These are phyloP conservation scores for Lasiosphaeria hispida DNA, from an alignment of 495 filamentous ascomycete genomes.

Conservation along the genomic window DNA sequence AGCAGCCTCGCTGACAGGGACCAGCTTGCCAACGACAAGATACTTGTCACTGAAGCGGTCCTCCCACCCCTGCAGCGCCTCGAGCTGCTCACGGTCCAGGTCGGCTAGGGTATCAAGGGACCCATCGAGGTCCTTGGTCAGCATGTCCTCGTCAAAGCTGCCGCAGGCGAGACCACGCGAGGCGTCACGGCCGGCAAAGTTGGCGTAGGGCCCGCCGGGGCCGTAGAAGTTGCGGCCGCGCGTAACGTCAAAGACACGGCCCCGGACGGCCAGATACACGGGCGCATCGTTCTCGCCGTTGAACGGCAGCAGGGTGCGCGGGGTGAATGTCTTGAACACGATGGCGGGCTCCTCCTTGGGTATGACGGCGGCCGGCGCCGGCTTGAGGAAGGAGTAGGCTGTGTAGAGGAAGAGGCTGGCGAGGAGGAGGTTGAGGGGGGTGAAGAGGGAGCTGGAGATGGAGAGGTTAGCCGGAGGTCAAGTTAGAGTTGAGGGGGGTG, in stretches of 20 bases:
- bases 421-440: conserved; percentile 78
- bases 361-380: conserved; percentile 50
- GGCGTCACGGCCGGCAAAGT: conserved; percentile 95
- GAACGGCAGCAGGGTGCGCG: conserved; percentile 78
- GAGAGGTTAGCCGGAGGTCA: conserved; percentile 16
- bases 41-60: conserved; percentile 93
- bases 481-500: conserved; percentile 21
- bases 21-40: conserved; percentile 85
- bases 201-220: conserved; percentile 87
- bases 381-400: conserved; percentile 62
- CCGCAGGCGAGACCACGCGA: conserved; percentile 83
- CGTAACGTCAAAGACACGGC: conserved; percentile 83
- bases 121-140: conserved; percentile 86
- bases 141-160: conserved; percentile 94
- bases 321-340: conserved; percentile 91
- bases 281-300: conserved; percentile 73
- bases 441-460: conserved; percentile 58
- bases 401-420: conserved; percentile 66
- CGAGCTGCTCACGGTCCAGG: conserved; percentile 72
- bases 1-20: conserved; percentile 44
- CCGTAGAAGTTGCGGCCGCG: conserved; percentile 89
- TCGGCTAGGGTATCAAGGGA: conserved; percentile 80
- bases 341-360: conserved; percentile 69
- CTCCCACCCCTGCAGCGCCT: conserved; percentile 85
- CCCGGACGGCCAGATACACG: conserved; percentile 82